Base-by-base conservation (phyloP, 148 eudicot genomes). In the Chenopodium quinoa region DNA sequence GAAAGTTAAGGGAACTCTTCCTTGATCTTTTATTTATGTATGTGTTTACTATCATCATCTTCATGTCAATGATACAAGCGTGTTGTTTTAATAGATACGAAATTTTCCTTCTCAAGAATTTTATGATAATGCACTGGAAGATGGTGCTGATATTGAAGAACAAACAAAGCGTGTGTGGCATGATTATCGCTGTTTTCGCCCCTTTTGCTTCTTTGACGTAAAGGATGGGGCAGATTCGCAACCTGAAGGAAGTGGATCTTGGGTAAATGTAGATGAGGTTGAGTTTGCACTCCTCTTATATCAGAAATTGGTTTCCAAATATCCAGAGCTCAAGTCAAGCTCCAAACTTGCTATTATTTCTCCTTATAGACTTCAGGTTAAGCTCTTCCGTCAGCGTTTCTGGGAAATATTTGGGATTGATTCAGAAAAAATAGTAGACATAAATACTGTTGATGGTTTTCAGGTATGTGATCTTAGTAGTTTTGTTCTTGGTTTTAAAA, bases 401-500 rank as follows among this genome's bases (percentile, higher is more conserved):
- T 83, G 71, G 66, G 88, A 81, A 78, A 89, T 88, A 77, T 96
- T 96, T 78, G 97, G 93, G 71, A 85, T 89, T 68, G 95, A 94
- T n/a, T 90, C 99, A 12, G 91, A 92, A 65, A 92, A 89, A 88
- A 66, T 92, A 22, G 99, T 93, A 25, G 99, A 96, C 71, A 96
- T 96, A 73, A 94, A 94, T 85, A 96, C 98, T 5, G 94, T 96
- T 64, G 99, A 96, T 86, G 99, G 99, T 44, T 96, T 96, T 87
- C 99, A 95, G 97, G 98, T 93, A 85, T 23, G 71, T 37, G 13
- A 60, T 47, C 54, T 64, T 32, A 50, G 69, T 64, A 40, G 19
- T 25, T 20, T n/a, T 67, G 34, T 13, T 78, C 32, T 66, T 58
- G 69, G 27, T 78, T 75, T 25, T 11, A 54, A 23, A 40, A 23